Percentiles rank a stretch among this genome's conserved stretches.
These are phyloP conservation scores for Gillenia trifoliata DNA, from an alignment of 306 rosid species.

Conservation along the genomic window DNA sequence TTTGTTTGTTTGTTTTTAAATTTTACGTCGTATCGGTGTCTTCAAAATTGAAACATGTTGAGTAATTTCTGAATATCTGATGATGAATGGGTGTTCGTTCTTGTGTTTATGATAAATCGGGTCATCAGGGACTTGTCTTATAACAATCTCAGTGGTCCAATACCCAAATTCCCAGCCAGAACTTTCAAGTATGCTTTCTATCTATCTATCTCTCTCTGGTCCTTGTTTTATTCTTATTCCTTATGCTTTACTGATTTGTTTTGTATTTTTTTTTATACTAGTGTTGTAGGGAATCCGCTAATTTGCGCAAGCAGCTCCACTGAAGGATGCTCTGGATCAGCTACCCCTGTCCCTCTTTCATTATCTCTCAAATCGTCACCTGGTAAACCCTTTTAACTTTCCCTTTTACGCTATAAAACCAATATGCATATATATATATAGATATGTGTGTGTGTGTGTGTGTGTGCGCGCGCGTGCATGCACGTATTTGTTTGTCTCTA, in stretches of 20 bases:
- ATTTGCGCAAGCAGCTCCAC: conserved; percentile 64
- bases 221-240: background rate
- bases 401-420: background rate
- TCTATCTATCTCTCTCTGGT: background rate
- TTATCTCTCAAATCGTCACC: conserved; percentile 51
- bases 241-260: conserved; percentile 19
- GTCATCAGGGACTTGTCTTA: conserved; percentile 87
- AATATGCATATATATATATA: background rate
- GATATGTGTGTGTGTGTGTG: too few species aligned
- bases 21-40: conserved; percentile 16
- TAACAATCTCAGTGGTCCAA: conserved; percentile 93
- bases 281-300: conserved; percentile 85
- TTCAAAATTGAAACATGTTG: conserved; percentile 20
- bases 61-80: conserved; percentile 2
- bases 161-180: conserved; percentile 86
- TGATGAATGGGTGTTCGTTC: background rate
- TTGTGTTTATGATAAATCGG: conserved; percentile 24
- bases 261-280: background rate
- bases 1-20: conserved; percentile 16
- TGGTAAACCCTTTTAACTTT: conserved; percentile 31
- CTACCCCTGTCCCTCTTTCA: conserved; percentile 51
- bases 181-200: conserved; percentile 64
- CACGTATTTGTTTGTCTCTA: background rate
- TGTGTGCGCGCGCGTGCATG: too few species aligned
- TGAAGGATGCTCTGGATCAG: conserved; percentile 79